These are phyloP conservation scores for Xylaria cubensis DNA, from an alignment of 495 filamentous ascomycete species.

Conservation along the genomic window DNA sequence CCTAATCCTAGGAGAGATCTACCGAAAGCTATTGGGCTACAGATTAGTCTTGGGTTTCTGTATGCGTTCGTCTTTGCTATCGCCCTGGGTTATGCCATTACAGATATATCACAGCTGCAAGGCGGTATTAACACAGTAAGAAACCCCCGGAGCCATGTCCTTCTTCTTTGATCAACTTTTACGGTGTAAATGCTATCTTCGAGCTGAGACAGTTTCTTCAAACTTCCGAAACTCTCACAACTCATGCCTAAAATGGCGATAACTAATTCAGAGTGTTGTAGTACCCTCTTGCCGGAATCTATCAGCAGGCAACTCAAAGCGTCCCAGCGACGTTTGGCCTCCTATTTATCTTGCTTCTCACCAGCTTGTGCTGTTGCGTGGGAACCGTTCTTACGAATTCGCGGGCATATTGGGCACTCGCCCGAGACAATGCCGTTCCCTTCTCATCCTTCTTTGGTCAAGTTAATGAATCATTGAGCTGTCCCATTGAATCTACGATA, in stretches of 20 bases:
- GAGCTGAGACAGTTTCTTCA: too few species aligned
- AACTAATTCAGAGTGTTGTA: not conserved
- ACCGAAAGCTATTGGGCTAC: constrained; percentile 66
- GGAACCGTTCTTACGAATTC: constrained; percentile 77
- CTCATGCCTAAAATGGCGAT: not conserved
- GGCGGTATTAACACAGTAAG: constrained; percentile 51
- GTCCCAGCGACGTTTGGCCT: constrained; percentile 67
- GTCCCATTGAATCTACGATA: constrained; percentile 73
- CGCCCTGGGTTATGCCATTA: constrained; percentile 74
- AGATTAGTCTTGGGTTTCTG: constrained; percentile 64
- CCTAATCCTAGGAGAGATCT: constrained; percentile 69
- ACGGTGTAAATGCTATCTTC: not conserved
- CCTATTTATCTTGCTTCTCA: constrained; percentile 71
- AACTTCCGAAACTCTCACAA: not conserved
- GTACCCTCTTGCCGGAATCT: constrained; percentile 81
- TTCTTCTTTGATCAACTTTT: not conserved
- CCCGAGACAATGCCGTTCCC: constrained; percentile 72
- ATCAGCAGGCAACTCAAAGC: constrained; percentile 74
- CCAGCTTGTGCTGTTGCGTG: constrained; percentile 65
- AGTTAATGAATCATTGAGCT: constrained; percentile 61
- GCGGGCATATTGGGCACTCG: constrained; percentile 86
- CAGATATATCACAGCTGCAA: constrained; percentile 66
- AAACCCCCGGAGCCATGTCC: not conserved
- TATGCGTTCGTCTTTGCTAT: constrained; percentile 79
- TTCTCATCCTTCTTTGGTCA: constrained; percentile 53